Percentiles rank a stretch among this genome's conserved stretches.
Evolutionary conservation across 2,329 filamentous ascomycete species (phyloP).

Genomic region (Pseudocercospora ulei): DNA sequence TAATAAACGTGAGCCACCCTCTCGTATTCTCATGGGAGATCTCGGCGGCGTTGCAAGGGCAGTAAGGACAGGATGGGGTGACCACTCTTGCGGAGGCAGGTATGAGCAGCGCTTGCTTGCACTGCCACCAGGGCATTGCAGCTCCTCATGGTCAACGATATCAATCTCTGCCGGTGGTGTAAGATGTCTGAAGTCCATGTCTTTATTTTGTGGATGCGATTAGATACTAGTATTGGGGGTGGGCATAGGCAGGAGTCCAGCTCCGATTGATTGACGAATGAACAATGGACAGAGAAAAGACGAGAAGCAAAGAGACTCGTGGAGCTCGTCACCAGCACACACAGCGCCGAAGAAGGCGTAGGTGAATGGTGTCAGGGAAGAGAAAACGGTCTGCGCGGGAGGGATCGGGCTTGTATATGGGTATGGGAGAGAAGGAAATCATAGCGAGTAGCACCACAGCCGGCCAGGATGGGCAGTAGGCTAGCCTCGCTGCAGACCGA

Average conservation of each 20-base stretch:
- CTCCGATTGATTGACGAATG: conserved; percentile 36
- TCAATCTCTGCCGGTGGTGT: conserved; percentile 38
- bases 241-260: conserved; percentile 36
- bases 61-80: conserved; percentile 29
- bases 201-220: conserved; percentile 23
- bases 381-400: conserved; percentile 16
- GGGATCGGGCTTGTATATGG: conserved; percentile 26
- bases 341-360: conserved; percentile 23
- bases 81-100: conserved; percentile 27
- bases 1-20: conserved; percentile 27
- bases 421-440: conserved; percentile 11
- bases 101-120: conserved; percentile 29
- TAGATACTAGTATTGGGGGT: conserved; percentile 24
- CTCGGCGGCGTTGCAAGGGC: conserved; percentile 28
- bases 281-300: conserved; percentile 32
- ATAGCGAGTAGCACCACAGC: conserved; percentile 21
- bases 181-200: conserved; percentile 41
- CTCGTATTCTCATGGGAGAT: conserved; percentile 28
- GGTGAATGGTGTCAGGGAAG: conserved; percentile 22
- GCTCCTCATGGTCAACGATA: conserved; percentile 23
- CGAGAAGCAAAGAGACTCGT: conserved; percentile 36
- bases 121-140: conserved; percentile 30
- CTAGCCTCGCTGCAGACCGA: conserved; percentile 21
- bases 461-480: conserved; percentile 15
- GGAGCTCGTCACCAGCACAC: conserved; percentile 31